These are phyloP conservation scores for Coemansia sp. DNA, from an alignment of 192 early-diverging fungal genomes.

Conservation along the genomic window DNA sequence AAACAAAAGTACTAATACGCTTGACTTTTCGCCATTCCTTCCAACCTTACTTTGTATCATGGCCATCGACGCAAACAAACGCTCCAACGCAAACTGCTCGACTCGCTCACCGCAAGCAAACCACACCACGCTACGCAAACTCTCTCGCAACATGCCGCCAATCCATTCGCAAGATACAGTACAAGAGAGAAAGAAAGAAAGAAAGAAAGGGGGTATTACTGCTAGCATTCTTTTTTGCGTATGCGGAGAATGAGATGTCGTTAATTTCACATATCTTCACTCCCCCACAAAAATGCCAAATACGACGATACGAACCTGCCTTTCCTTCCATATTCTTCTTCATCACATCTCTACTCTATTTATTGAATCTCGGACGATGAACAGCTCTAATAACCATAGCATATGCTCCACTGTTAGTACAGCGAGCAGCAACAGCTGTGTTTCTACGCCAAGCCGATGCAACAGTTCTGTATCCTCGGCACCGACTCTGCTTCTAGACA, in stretches of 20 bases:
- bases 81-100: too few species aligned
- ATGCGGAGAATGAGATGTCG: neutral
- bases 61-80: too few species aligned
- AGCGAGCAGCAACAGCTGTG: neutral
- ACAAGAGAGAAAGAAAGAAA: too few species aligned
- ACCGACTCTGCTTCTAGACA: conserved; percentile 29
- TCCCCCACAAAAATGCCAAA: neutral
- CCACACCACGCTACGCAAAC: too few species aligned
- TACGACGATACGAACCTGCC: neutral
- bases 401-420: neutral
- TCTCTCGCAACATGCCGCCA: too few species aligned
- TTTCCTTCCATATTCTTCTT: neutral
- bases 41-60: too few species aligned
- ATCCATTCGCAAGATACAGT: too few species aligned
- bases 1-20: too few species aligned
- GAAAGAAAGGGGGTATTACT: neutral
- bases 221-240: neutral
- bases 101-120: too few species aligned
- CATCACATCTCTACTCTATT: neutral
- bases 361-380: neutral
- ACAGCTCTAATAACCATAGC: neutral
- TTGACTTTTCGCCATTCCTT: too few species aligned
- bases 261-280: neutral
- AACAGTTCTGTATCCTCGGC: conserved; percentile 20
- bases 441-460: conserved; percentile 2